These are phyloP conservation scores for Blepharisma stoltei DNA, from an alignment of 73 alveolate species.

Conservation along the genomic window DNA sequence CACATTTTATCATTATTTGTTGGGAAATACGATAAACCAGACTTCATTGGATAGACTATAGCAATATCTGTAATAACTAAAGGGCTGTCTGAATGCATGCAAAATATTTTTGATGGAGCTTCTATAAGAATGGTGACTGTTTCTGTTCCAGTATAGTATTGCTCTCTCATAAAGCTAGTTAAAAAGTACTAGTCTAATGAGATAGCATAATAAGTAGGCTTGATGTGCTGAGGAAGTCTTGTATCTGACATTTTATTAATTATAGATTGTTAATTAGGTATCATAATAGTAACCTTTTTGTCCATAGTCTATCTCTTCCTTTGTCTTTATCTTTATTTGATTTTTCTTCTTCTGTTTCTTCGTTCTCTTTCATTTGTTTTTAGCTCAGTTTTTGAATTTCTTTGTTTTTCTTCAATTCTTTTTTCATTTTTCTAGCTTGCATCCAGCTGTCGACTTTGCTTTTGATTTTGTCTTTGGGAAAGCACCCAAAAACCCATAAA, in stretches of 20 bases:
- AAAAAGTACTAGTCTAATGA: too few relatives aligned
- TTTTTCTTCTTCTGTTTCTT: too few relatives aligned
- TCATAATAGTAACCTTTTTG: too few relatives aligned
- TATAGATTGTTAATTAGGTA: too few relatives aligned
- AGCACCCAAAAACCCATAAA: conserved; percentile 7
- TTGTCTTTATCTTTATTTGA: too few relatives aligned
- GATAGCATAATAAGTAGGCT: too few relatives aligned
- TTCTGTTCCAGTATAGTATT: background rate
- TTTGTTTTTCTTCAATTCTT: background rate
- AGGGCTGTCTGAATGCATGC: conserved; percentile 5
- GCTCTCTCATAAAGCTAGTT: too few relatives aligned
- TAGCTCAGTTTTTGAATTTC: background rate
- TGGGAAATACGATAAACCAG: background rate
- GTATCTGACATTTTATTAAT: too few relatives aligned
- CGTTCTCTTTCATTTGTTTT: too few relatives aligned
- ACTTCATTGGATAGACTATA: background rate
- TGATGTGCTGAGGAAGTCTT: too few relatives aligned
- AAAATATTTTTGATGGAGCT: background rate
- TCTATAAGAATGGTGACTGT: background rate
- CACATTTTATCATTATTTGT: background rate
- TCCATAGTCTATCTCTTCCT: too few relatives aligned
- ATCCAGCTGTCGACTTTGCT: background rate
- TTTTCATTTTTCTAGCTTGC: background rate
- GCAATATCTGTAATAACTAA: background rate
- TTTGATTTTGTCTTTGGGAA: background rate